phyloP scores from a whole-genome alignment of 257 asterid genomes.

The Penstemon newberryi region DNA sequence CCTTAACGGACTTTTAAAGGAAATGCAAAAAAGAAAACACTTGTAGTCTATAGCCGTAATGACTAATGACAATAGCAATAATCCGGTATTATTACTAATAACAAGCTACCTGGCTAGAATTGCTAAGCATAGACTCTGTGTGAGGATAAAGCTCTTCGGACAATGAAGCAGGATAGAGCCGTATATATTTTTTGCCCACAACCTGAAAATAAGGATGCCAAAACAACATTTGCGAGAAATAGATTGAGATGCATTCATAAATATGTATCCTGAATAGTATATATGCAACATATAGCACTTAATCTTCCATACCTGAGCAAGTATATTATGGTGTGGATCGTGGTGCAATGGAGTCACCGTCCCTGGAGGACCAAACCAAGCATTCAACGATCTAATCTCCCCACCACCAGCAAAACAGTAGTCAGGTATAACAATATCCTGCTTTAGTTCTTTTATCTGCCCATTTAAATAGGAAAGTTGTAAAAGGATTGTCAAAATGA shows the following conservation, averaged over 20 bases:
- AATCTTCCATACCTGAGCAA: constrained; percentile 75
- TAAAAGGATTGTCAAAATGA: constrained; percentile 2
- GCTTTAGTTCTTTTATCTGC: constrained; percentile 84
- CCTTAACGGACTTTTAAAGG: neutral
- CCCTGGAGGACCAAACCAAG: constrained; percentile 98
- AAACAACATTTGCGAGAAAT: neutral
- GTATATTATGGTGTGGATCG: constrained; percentile 96
- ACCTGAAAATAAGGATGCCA: constrained; percentile 34
- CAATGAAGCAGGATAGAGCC: constrained; percentile 67
- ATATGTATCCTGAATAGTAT: constrained; percentile 4
- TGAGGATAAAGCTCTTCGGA: constrained; percentile 63
- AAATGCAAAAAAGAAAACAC: neutral
- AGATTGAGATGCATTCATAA: neutral
- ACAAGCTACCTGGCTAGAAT: constrained; percentile 85
- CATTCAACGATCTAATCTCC: constrained; percentile 83
- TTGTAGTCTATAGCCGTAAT: too few relatives aligned
- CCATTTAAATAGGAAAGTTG: constrained; percentile 30
- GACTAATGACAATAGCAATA: constrained; percentile 7
- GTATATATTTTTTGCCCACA: constrained; percentile 54
- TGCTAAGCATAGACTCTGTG: constrained; percentile 73
- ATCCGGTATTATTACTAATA: too few relatives aligned
- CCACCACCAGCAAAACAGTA: constrained; percentile 94
- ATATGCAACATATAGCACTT: neutral
- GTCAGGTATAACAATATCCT: constrained; percentile 88
- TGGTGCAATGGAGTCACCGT: constrained; percentile 98